A percentile compares a stretch with the other conserved stretches of the same genome.
Evolutionary conservation across 2,329 filamentous ascomycete genomes (phyloP).

Genomic region (Botrytis paeoniae): DNA sequence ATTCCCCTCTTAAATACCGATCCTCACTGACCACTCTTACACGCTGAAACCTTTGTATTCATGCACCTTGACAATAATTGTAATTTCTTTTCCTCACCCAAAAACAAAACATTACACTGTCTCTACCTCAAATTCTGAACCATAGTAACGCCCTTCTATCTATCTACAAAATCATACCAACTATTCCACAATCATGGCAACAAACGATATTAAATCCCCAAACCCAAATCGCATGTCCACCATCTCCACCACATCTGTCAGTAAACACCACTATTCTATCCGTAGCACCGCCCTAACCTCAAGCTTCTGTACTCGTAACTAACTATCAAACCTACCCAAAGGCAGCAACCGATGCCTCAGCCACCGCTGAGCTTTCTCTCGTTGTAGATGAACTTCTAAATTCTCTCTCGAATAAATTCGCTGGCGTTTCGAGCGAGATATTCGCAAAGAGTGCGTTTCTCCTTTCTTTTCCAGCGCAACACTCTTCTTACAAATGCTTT

Average conservation of each 20-base stretch:
- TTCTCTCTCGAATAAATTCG: conserved; percentile 81
- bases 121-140: not conserved
- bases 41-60: conserved; percentile 8
- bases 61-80: not conserved
- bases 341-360: conserved; percentile 31
- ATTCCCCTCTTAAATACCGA: not conserved
- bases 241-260: conserved; percentile 26
- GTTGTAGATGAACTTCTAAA: conserved; percentile 86
- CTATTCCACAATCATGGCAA: conserved; percentile 19
- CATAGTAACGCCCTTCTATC: not conserved
- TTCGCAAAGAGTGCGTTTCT: conserved; percentile 73
- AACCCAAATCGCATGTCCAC: conserved; percentile 26
- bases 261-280: conserved; percentile 7
- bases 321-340: conserved; percentile 11
- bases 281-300: conserved; percentile 2
- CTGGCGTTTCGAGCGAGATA: conserved; percentile 78
- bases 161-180: not conserved
- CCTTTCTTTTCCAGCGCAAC: not conserved
- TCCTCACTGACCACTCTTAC: not conserved
- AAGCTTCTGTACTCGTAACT: not conserved
- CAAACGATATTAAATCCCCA: conserved; percentile 25
- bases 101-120: not conserved
- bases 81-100: not conserved
- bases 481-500: not conserved
- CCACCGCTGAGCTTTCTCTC: conserved; percentile 35